A percentile compares a stretch with the other conserved stretches of the same genome.
These are phyloP conservation scores for Debaryomyces hansenii DNA, from an alignment of 805 yeast species.

Conservation along the genomic window DNA sequence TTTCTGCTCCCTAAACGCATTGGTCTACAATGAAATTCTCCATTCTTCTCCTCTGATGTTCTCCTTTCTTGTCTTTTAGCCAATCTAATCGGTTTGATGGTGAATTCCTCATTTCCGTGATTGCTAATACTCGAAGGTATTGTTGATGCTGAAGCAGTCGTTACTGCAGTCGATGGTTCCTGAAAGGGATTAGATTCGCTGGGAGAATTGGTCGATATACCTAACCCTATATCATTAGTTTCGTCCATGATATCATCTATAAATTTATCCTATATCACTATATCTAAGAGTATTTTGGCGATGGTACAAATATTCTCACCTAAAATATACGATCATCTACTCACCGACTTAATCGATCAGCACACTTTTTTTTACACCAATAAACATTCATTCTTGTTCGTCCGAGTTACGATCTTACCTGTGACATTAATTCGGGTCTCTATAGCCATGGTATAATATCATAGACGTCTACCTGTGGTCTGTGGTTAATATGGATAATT, in stretches of 20 bases:
- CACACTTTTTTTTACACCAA: no score
- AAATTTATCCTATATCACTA: background rate
- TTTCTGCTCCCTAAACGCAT: conserved; percentile 25
- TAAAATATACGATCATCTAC: background rate
- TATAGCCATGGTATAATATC: no score
- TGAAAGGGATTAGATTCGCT: background rate
- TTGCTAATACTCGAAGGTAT: background rate
- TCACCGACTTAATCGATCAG: no score
- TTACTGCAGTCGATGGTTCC: background rate
- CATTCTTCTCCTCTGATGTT: conserved; percentile 9
- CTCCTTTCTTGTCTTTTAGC: conserved; percentile 22
- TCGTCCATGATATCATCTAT: background rate
- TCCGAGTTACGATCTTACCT: no score
- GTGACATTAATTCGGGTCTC: no score
- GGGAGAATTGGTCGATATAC: background rate
- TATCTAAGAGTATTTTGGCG: background rate
- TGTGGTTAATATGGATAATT: no score
- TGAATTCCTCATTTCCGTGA: conserved; percentile 7
- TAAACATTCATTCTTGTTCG: no score
- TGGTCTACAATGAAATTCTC: conserved; percentile 40
- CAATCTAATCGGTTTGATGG: conserved; percentile 28
- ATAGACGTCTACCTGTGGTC: no score
- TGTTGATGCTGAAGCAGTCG: background rate
- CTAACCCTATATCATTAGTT: background rate
- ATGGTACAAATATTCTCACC: background rate